These are phyloP conservation scores for Fistulifera solaris DNA, from an alignment of 108 stramenopile species.

Conservation along the genomic window DNA sequence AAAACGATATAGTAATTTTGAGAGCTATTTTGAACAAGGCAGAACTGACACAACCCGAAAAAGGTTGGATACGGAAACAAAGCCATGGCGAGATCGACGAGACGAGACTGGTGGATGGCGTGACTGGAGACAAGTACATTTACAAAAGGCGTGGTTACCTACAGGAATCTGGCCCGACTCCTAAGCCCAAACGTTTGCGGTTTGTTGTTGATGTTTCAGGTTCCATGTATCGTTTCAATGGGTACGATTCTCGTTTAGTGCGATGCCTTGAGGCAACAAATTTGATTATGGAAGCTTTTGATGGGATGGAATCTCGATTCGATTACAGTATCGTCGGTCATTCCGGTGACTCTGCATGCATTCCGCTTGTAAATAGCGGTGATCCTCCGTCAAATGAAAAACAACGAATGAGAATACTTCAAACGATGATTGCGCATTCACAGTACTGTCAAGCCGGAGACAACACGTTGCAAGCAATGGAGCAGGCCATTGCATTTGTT, in stretches of 20 bases:
- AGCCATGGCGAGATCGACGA: slow-evolving; percentile 84
- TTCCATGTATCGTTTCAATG: slow-evolving; percentile 89
- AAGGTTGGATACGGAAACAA: slow-evolving; percentile 73
- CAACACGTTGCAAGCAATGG: slow-evolving; percentile 70
- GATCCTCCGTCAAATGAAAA: slow-evolving; percentile 41
- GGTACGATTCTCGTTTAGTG: slow-evolving; percentile 69
- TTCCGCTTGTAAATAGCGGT: slow-evolving; percentile 46
- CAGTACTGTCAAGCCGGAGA: slow-evolving; percentile 83
- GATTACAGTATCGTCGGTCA: slow-evolving; percentile 68
- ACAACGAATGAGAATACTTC: slow-evolving; percentile 51
- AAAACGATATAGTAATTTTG: slow-evolving; percentile 46
- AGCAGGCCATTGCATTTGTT: slow-evolving; percentile 14
- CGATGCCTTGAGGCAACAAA: slow-evolving; percentile 69
- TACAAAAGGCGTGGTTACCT: slow-evolving; percentile 72
- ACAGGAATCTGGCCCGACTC: slow-evolving; percentile 16
- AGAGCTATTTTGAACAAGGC: slow-evolving; percentile 39
- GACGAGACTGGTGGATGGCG: slow-evolving; percentile 66
- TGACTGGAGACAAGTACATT: slow-evolving; percentile 73
- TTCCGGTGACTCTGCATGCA: slow-evolving; percentile 47
- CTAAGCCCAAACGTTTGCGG: slow-evolving; percentile 34
- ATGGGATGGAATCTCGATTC: slow-evolving; percentile 43
- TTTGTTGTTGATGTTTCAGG: slow-evolving; percentile 75
- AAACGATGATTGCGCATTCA: slow-evolving; percentile 83
- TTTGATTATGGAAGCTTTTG: slow-evolving; percentile 82
- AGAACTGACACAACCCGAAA: slow-evolving; percentile 45